Percentiles rank a stretch among this genome's conserved stretches.
Conservation (phyloP, 805 yeast species). For the Lipomyces kockii region DNA sequence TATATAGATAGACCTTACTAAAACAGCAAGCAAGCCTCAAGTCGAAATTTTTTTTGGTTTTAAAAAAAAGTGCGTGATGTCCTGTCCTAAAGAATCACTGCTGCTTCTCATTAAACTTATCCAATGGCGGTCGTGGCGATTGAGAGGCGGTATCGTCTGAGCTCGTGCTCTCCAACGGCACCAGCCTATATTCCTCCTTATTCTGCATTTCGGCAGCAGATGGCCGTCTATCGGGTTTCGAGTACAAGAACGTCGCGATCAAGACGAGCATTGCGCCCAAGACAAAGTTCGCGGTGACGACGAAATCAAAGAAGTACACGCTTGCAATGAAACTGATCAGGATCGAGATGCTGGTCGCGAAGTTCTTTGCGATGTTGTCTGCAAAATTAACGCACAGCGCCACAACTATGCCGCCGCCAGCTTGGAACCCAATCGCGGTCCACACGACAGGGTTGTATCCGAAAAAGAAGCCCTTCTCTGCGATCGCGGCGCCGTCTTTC, state of each 20-base stretch:
- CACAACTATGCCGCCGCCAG: slow-evolving; percentile 50
- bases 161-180: slow-evolving; percentile 28
- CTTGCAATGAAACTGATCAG: slow-evolving; percentile 48
- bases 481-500: slow-evolving; percentile 46
- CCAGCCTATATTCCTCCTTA: slow-evolving; percentile 21
- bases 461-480: slow-evolving; percentile 47
- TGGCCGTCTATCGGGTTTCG: slow-evolving; percentile 37
- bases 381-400: slow-evolving; percentile 52
- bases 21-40: too few relatives aligned
- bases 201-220: background rate
- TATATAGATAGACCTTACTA: too few relatives aligned
- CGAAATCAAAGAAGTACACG: slow-evolving; percentile 46
- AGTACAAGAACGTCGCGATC: slow-evolving; percentile 48
- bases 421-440: slow-evolving; percentile 48
- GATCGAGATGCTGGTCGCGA: slow-evolving; percentile 50
- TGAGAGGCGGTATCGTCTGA: slow-evolving; percentile 19
- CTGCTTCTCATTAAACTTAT: background rate
- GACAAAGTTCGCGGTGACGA: slow-evolving; percentile 45
- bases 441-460: slow-evolving; percentile 49
- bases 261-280: slow-evolving; percentile 47
- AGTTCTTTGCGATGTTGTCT: slow-evolving; percentile 51
- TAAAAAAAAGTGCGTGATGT: too few relatives aligned
- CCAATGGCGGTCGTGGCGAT: slow-evolving; percentile 14
- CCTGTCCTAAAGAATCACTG: background rate
- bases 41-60: too few relatives aligned